Conservation (phyloP, 495 filamentous ascomycete genomes). For the Hypoxylon lienhwacheense region DNA sequence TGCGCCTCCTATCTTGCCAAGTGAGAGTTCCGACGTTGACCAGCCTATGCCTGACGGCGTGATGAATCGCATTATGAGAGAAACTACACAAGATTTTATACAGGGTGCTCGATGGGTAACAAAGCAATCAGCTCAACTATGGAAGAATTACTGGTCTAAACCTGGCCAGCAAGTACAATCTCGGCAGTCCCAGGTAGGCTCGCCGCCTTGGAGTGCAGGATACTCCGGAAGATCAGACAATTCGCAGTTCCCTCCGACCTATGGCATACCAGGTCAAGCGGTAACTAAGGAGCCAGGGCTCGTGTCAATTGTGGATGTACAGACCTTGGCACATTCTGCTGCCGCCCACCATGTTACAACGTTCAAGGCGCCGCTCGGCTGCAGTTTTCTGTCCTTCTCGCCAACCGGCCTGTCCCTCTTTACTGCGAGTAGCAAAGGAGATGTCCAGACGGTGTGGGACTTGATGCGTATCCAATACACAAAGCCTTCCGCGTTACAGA, state of each 20-base stretch:
- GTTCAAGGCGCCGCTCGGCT: conserved; percentile 79
- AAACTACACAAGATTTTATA: conserved; percentile 89
- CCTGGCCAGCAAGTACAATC: conserved; percentile 40
- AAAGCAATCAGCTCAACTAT: conserved; percentile 80
- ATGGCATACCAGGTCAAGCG: conserved; percentile 56
- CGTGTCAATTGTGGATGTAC: conserved; percentile 83
- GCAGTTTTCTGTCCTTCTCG: conserved; percentile 88
- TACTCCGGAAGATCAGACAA: conserved; percentile 41
- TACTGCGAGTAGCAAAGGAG: conserved; percentile 89
- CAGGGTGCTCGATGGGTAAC: conserved; percentile 84
- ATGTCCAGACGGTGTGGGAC: conserved; percentile 92
- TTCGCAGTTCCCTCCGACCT: conserved; percentile 74
- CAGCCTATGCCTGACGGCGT: conserved; percentile 77
- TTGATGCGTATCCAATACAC: conserved; percentile 71
- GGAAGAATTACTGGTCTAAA: conserved; percentile 87
- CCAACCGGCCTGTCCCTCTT: conserved; percentile 81
- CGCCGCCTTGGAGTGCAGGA: conserved; percentile 46
- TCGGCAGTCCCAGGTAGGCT: conserved; percentile 46
- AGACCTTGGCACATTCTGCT: conserved; percentile 54
- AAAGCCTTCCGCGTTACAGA: conserved; percentile 55
- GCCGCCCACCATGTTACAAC: conserved; percentile 69
- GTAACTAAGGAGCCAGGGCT: conserved; percentile 69
- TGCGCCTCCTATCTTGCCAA: conserved; percentile 74
- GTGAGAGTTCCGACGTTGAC: conserved; percentile 72
- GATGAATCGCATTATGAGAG: conserved; percentile 80